Conservation (phyloP, 371 early-diverging fungal genomes). For the Haplosporangium sp. region DNA sequence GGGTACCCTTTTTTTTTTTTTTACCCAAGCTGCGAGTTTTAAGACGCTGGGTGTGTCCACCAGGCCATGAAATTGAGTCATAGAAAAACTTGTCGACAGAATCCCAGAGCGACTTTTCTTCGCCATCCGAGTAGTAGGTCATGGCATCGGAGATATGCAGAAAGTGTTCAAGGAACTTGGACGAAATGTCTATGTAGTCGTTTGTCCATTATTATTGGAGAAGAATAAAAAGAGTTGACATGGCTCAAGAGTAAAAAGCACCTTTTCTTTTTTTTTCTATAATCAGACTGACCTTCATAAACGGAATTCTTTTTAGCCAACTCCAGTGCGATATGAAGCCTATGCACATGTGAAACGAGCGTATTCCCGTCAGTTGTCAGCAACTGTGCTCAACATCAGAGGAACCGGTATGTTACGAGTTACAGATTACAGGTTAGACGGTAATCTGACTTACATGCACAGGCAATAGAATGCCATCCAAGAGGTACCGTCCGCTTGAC, state of each 20-base stretch:
- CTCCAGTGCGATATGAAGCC: slow-evolving; percentile 47
- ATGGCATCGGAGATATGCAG: slow-evolving; percentile 62
- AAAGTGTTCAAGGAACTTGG: slow-evolving; percentile 63
- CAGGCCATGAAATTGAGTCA: slow-evolving; percentile 57
- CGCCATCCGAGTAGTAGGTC: slow-evolving; percentile 45
- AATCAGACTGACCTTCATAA: slow-evolving; percentile 34
- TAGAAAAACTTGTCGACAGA: slow-evolving; percentile 60
- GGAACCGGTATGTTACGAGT: too few species aligned
- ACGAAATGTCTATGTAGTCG: slow-evolving; percentile 39
- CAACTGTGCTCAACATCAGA: too few species aligned
- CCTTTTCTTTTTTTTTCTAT: background rate
- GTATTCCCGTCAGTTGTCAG: too few species aligned
- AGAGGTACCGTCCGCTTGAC: slow-evolving; percentile 61
- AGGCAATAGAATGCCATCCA: slow-evolving; percentile 60
- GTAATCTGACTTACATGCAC: slow-evolving; percentile 30
- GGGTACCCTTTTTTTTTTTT: background rate
- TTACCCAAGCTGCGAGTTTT: slow-evolving; percentile 54
- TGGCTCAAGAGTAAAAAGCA: background rate
- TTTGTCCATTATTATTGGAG: background rate
- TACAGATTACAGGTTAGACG: too few species aligned
- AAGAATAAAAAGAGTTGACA: background rate
- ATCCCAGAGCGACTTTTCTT: slow-evolving; percentile 55
- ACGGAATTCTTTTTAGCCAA: slow-evolving; percentile 41
- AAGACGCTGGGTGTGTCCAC: slow-evolving; percentile 56
- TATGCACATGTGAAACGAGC: background rate